Base-by-base conservation (phyloP, 1,284 basidiomycete species). In the Tilletia setariae region DNA sequence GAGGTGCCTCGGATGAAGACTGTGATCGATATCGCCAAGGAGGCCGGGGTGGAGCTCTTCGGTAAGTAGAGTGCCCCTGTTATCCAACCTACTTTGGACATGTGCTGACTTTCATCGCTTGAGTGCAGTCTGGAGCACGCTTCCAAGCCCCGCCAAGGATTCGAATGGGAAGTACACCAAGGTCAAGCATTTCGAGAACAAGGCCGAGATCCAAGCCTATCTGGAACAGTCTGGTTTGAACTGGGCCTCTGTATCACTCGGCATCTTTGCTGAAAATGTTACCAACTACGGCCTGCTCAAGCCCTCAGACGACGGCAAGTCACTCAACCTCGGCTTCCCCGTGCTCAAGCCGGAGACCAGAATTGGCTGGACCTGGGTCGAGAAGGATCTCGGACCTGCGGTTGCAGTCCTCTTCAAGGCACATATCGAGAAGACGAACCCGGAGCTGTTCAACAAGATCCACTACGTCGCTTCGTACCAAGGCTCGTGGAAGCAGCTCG, bases 231-330 rank as follows among this genome's bases (percentile, higher is more conserved):
- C 13, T 19, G 47, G 47, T 23, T 19, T 49, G 9, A 84, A 71
- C 87, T 89, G 47, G 47, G 47, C 47, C 64, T 85, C 88, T 28
- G 84, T 89, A 62, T 88, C 88, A 84, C 88, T 86, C 71, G 80
- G 67, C 63, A 40, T 42, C 35, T 15, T 68, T 46, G 68, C 43
- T 23, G 23, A 51, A 35, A 64, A 49, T 66, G 51, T 65, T 63
- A 84, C 85, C 70, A 78, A 81, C 28, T 72, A 67, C 32, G 66
- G 73, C 84, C 86, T 2, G 74, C 87, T 19, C 84, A 84, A 70
- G 80, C 83, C 16, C 86, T 87, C 68, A 86, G 87, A 7, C n/a
- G 47, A 49, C 47, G 47, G 47, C 1, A 49, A 49, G 47, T 19
- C n/a, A 21, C 7, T 15, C 47, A 83, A 83, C 67, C 76, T 88